A percentile compares a stretch with the other conserved stretches of the same genome.
Conservation (phyloP, 139 green algal genomes). For the Coccomyxa sp. region DNA sequence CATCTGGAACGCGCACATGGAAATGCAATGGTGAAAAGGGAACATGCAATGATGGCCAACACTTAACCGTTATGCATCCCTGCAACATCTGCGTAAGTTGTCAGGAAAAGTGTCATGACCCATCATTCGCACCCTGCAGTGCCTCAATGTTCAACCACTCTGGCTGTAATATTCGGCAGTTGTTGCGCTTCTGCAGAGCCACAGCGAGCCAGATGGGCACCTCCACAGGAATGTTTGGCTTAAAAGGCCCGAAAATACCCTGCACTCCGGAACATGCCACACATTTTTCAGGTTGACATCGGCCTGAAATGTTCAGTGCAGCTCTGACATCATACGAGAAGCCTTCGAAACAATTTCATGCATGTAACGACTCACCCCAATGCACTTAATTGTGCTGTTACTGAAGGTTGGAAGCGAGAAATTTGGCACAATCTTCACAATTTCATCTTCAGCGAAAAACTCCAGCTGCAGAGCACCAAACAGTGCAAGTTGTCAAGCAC, state of each 20-base stretch:
- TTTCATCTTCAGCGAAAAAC: conserved; percentile 82
- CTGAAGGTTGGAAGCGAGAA: conserved; percentile 57
- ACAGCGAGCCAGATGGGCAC: conserved; percentile 85
- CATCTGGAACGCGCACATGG: conserved; percentile 20
- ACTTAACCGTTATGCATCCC: background rate
- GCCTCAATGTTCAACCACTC: conserved; percentile 60
- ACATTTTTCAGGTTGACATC: background rate
- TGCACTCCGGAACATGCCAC: conserved; percentile 22
- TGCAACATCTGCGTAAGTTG: background rate
- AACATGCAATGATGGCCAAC: background rate
- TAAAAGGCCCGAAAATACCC: conserved; percentile 75
- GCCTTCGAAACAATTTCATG: background rate
- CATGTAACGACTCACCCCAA: conserved; percentile 44
- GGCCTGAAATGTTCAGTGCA: background rate
- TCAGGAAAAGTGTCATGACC: background rate
- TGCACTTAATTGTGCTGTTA: conserved; percentile 38
- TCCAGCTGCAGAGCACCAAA: conserved; percentile 63
- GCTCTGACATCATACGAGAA: background rate
- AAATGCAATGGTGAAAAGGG: background rate
- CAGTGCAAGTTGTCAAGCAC: background rate
- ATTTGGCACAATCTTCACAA: conserved; percentile 78
- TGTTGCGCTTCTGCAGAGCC: conserved; percentile 66
- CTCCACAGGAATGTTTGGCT: conserved; percentile 57
- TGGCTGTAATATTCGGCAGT: conserved; percentile 69
- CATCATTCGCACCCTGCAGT: conserved; percentile 37